A percentile compares a stretch with the other conserved stretches of the same genome.
Evolutionary conservation across 352 stramenopile species (phyloP).

Genomic region (Phytophthora kernoviae): DNA sequence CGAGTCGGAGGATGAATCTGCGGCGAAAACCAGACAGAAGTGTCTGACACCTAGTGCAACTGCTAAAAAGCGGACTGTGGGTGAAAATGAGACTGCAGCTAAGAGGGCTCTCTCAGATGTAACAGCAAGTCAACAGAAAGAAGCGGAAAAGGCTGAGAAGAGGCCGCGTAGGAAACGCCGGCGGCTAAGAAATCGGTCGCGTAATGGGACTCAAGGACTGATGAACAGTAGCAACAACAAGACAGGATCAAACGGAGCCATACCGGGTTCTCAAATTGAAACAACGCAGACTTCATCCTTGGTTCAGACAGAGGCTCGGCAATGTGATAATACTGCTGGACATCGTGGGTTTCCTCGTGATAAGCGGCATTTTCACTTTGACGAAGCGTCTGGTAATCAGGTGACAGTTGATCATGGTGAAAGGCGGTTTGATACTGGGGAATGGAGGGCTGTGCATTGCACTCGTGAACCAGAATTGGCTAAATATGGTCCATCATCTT

Average conservation of each 20-base stretch:
- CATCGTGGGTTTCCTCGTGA: slow-evolving; percentile 20
- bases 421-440: background rate
- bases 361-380: slow-evolving; percentile 51
- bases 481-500: slow-evolving; percentile 61
- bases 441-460: slow-evolving; percentile 2
- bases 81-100: background rate
- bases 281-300: background rate
- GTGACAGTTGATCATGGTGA: slow-evolving; percentile 14
- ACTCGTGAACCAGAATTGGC: slow-evolving; percentile 35
- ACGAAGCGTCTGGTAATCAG: slow-evolving; percentile 33
- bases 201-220: background rate
- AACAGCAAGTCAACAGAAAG: slow-evolving; percentile 17
- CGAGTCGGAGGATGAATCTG: slow-evolving; percentile 15
- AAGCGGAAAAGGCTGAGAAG: slow-evolving; percentile 10
- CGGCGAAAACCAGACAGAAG: slow-evolving; percentile 17
- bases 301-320: background rate
- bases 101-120: slow-evolving; percentile 5
- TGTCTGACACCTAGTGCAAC: background rate
- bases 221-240: slow-evolving; percentile 7
- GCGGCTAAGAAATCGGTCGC: slow-evolving; percentile 18
- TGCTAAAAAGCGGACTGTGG: background rate
- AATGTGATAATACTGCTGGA: background rate
- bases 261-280: background rate
- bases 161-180: slow-evolving; percentile 27
- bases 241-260: background rate